phyloP scores from a whole-genome alignment of 345 rosid species.

The Eucalyptus grandis region DNA sequence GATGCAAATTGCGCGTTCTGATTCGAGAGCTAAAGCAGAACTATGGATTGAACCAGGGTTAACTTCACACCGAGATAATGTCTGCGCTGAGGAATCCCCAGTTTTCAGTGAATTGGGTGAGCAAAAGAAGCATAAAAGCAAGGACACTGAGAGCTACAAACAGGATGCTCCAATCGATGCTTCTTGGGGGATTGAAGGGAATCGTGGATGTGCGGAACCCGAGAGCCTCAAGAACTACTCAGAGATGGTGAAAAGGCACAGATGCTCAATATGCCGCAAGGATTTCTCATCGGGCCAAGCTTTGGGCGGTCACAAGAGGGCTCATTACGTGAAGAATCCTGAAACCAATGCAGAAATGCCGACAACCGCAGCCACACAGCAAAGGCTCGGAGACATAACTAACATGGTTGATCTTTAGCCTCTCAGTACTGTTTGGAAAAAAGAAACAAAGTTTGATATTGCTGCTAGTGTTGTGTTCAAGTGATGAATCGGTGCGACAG shows the following conservation, averaged over 20 bases:
- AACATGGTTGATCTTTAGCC: background rate
- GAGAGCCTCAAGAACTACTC: background rate
- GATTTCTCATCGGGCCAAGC: slow-evolving; percentile 7
- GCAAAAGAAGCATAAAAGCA: background rate
- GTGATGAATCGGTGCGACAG: background rate
- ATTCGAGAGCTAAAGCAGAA: background rate
- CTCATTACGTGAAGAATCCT: background rate
- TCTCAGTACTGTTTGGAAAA: background rate
- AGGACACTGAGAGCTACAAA: background rate
- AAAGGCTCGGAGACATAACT: background rate
- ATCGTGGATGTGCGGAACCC: background rate
- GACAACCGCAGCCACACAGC: background rate
- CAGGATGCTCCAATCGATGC: background rate
- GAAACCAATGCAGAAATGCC: background rate
- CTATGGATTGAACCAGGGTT: background rate
- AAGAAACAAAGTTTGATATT: background rate
- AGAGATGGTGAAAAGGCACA: background rate
- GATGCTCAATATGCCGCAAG: background rate
- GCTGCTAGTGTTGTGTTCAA: background rate
- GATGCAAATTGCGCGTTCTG: background rate
- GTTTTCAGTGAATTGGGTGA: background rate
- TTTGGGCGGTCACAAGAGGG: slow-evolving; percentile 40
- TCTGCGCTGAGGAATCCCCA: background rate
- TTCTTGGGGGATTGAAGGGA: background rate
- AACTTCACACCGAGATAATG: background rate